Base-by-base conservation (phyloP, 306 rosid genomes). In the Crataegus laevigata region DNA sequence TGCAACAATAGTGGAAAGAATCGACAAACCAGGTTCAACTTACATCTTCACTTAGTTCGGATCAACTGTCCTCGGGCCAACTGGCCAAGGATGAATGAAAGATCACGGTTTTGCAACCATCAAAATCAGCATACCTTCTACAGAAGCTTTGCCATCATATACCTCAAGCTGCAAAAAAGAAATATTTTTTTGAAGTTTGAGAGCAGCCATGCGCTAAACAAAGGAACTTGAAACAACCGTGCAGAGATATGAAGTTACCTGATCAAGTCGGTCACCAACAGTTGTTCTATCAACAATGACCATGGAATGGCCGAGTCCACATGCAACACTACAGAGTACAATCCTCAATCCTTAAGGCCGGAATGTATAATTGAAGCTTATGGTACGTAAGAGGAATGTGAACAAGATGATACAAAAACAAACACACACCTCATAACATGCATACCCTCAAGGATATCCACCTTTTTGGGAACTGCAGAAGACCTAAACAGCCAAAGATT, bases 371-470 rank as follows among this genome's bases (percentile, higher is more conserved):
- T 34, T 19, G 47, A 42, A 28, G 42, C 47, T 73, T 43, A 78
- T 19, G 40, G 32, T 66, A 67, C 6, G 40, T 51, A 30, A 45
- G 32, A 45, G 26, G 45, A 21, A 58, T 14, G 65, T 11, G 71
- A 15, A 58, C 42, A 62, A 40, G 34, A 47, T 18, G 26, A 55
- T 17, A 29, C 11, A 32, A n/a, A 75, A 24, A 15, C 25, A 47
- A 28, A 79, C 30, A 58, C 82, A 51, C 68, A 93, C 99, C 97
- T 81, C 47, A 94, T 77, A 32, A 94, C 96, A 84, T 87, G 97
- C 96, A 92, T 87, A 54, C 97, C 93, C 83, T 94, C 99, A 47
- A 94, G 97, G 83, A 85, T 84, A 15, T 94, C 99, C 74, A 94
- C 99, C 79, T 94, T 94, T 79, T 92, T 92, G 69, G 99, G 99